Evolutionary conservation across 495 filamentous ascomycete species (phyloP), one percentile per base, ranked within the genome.

Genomic region (Penicillium odoratum): DNA sequence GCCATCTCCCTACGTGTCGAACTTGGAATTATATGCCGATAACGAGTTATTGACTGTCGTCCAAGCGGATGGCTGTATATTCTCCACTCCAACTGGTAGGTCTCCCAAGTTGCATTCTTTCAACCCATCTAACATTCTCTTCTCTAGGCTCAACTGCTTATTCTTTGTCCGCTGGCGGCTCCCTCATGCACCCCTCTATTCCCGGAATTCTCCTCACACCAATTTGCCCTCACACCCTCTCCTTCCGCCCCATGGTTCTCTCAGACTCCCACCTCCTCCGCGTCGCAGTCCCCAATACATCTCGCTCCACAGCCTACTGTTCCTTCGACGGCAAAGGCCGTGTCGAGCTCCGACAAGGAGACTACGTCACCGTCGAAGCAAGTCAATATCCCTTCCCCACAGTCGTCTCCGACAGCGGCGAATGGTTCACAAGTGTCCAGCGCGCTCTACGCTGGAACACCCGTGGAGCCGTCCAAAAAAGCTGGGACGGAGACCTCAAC

Each of bases 201-300:
- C 95, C 94, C 7, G 94, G 92, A 63, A 97, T 98, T 69, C 89
- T 98, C 13, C 85, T 98, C 48, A 97, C 95, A 3, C 95, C 95
- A 0, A 98, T 98, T 69, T 98, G 94, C 71, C 93, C 94, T 15
- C 94, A 98, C 69, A 97, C 93, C 0, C 81, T 98, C 18, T 95
- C 91, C 36, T 98, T 98, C 84, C 85, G 94, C 9, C 94, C 94
- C 31, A 96, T 98, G 90, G 88, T 98, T n/a, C 85, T 98, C n/a
- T 93, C 90, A 34, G 94, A 98, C 72, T 93, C 87, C 36, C 87
- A 96, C 73, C 84, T 93, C 26, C 83, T 98, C 45, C 91, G 91
- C 49, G 87, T 98, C 55, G 88, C 88, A 25, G 87, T 98, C 25
- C 94, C 94, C 0, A 81, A 82, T 46, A 81, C 87, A 62, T 93